Percentiles rank a stretch among this genome's conserved stretches.
phyloP scores from a whole-genome alignment of 2,329 filamentous ascomycete species.

The Fusarium sp. region DNA sequence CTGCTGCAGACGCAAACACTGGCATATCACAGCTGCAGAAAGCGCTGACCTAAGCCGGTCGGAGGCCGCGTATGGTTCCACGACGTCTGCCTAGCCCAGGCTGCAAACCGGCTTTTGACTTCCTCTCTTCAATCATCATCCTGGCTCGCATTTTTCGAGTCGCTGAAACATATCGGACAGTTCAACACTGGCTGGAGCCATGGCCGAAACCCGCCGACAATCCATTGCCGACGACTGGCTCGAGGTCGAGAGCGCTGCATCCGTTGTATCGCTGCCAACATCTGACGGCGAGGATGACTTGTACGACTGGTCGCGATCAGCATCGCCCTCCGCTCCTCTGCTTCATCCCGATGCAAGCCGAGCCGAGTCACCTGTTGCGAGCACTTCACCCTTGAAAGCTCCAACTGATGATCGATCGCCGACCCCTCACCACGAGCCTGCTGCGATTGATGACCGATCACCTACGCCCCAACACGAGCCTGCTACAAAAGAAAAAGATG shows the following conservation, averaged over 20 bases:
- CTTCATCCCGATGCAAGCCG: background rate
- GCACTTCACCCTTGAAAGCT: background rate
- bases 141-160: too few species aligned
- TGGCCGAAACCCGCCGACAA: conserved; percentile 12
- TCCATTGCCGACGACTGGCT: conserved; percentile 45
- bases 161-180: background rate
- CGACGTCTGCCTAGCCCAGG: conserved; percentile 32
- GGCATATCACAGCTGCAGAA: background rate
- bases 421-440: background rate
- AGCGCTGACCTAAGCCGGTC: conserved; percentile 22
- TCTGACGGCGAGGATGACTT: conserved; percentile 19
- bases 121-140: background rate
- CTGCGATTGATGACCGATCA: background rate
- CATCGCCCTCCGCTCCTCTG: conserved; percentile 17
- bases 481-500: too few species aligned
- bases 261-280: conserved; percentile 36
- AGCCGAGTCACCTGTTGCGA: background rate
- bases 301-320: conserved; percentile 3
- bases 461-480: too few species aligned
- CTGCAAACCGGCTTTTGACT: background rate
- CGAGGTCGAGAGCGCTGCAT: conserved; percentile 38
- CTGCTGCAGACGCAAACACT: background rate
- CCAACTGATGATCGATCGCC: background rate
- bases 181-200: conserved; percentile 2
- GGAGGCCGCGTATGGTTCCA: background rate